These are phyloP conservation scores for Colletotrichum sp. DNA, from an alignment of 2,329 filamentous ascomycete species.

Conservation along the genomic window DNA sequence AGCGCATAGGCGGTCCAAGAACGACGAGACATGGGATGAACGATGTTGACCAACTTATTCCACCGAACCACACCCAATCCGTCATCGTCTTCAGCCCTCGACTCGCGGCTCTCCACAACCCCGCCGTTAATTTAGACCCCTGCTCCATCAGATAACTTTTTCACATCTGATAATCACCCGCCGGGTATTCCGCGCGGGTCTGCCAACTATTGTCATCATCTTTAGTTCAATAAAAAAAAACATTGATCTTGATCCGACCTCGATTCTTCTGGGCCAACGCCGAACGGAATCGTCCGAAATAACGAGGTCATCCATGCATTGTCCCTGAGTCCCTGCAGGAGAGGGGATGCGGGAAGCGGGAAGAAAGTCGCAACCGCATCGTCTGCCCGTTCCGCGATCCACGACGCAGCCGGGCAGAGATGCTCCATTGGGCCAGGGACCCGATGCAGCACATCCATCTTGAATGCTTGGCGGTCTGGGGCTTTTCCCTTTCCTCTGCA, in stretches of 20 bases:
- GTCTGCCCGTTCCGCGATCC: neutral
- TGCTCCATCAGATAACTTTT: slow-evolving; percentile 14
- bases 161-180: slow-evolving; percentile 2
- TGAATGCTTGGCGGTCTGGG: neutral
- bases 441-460: slow-evolving; percentile 8
- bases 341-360: neutral
- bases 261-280: neutral
- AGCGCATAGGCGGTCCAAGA: neutral
- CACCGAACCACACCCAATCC: neutral
- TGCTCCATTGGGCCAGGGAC: slow-evolving; percentile 8
- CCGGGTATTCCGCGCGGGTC: neutral
- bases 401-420: neutral
- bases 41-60: neutral
- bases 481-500: neutral
- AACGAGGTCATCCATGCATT: neutral
- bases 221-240: neutral
- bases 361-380: neutral
- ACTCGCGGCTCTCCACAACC: neutral
- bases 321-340: neutral
- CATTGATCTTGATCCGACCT: neutral
- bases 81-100: neutral
- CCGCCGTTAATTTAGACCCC: neutral
- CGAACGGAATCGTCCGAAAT: neutral
- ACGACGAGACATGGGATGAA: neutral
- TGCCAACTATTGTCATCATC: neutral